Percentiles rank a stretch among this genome's conserved stretches.
Conservation (phyloP, 2,329 filamentous ascomycete species). For the Tothia fuscella region DNA sequence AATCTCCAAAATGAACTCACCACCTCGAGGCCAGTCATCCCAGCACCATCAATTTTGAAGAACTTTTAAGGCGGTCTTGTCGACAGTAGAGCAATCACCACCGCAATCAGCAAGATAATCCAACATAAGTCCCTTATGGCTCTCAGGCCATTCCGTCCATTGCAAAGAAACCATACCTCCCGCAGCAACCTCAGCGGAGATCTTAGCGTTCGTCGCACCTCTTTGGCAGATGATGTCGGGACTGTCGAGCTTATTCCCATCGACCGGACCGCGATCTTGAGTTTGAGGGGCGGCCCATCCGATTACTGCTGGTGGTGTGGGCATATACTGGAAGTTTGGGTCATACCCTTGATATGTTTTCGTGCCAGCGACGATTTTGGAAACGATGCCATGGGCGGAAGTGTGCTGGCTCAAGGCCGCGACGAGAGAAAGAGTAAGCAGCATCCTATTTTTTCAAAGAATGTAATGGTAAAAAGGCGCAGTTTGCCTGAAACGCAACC, state of each 20-base stretch:
- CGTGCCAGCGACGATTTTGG: slow-evolving; percentile 9
- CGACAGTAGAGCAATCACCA: slow-evolving; percentile 43
- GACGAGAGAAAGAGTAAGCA: slow-evolving; percentile 4
- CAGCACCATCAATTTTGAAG: slow-evolving; percentile 51
- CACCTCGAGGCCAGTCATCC: slow-evolving; percentile 17
- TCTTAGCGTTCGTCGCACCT: slow-evolving; percentile 38
- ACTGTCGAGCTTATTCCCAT: not conserved
- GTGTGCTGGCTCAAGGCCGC: slow-evolving; percentile 4
- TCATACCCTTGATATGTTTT: slow-evolving; percentile 11
- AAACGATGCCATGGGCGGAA: slow-evolving; percentile 10
- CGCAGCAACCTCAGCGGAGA: slow-evolving; percentile 50
- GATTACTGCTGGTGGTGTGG: slow-evolving; percentile 9
- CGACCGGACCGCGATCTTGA: slow-evolving; percentile 9
- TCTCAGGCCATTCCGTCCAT: slow-evolving; percentile 53
- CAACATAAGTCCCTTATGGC: slow-evolving; percentile 52
- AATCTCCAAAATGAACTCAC: too few species aligned
- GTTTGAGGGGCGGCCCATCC: slow-evolving; percentile 9
- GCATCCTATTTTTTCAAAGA: slow-evolving; percentile 2
- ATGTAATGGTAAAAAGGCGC: not conserved
- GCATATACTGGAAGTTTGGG: slow-evolving; percentile 10
- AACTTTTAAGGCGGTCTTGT: slow-evolving; percentile 42
- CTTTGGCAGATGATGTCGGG: slow-evolving; percentile 51
- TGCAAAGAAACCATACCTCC: slow-evolving; percentile 33
- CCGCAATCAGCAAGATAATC: slow-evolving; percentile 49
- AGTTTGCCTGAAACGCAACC: slow-evolving; percentile 6